These are phyloP conservation scores for Pisolithus microcarpus DNA, from an alignment of 768 basidiomycete species.

Conservation along the genomic window DNA sequence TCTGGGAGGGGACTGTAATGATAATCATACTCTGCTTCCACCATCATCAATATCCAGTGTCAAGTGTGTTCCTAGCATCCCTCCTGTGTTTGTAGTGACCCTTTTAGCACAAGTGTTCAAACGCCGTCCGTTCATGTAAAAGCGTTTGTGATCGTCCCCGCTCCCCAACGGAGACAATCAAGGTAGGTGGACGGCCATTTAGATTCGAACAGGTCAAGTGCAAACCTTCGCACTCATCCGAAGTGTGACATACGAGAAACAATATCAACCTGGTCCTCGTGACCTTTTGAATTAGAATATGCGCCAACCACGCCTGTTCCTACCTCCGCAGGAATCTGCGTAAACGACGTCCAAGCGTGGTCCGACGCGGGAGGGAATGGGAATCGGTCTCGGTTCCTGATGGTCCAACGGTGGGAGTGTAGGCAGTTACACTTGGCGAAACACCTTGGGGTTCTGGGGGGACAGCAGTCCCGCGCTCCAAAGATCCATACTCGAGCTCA, in stretches of 20 bases:
- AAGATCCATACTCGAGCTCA: neutral
- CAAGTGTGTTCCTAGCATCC: constrained; percentile 1
- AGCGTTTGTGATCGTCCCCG: neutral
- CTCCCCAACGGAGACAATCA: no score
- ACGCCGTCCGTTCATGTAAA: neutral
- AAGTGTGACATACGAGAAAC: no score
- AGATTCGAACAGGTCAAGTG: neutral
- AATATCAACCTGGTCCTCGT: neutral
- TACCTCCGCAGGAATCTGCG: neutral
- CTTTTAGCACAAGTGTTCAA: neutral
- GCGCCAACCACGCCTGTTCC: neutral
- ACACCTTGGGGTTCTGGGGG: no score
- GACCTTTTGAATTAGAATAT: neutral
- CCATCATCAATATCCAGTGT: constrained; percentile 1
- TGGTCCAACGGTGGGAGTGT: no score
- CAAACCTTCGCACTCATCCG: neutral
- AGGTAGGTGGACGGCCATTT: neutral
- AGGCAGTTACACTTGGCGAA: no score
- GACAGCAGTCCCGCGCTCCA: neutral
- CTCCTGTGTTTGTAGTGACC: neutral
- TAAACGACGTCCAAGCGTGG: neutral
- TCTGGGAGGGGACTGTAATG: neutral
- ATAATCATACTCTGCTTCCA: neutral
- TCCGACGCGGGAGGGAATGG: neutral
- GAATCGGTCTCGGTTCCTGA: neutral